Evolutionary conservation across 495 filamentous ascomycete genomes (phyloP).

Genomic region (Massariosphaeria phaeospora): DNA sequence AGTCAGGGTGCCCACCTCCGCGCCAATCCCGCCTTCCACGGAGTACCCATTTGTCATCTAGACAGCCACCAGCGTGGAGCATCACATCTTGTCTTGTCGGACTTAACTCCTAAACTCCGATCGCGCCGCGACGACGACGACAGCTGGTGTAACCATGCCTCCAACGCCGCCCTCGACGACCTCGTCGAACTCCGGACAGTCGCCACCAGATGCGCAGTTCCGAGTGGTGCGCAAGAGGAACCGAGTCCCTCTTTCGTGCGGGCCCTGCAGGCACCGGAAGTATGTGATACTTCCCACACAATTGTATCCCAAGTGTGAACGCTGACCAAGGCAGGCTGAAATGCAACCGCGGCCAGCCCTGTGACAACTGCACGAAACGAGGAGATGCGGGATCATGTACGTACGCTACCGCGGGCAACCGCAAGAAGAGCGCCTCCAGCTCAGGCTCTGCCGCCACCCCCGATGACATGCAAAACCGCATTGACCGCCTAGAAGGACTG

Average conservation of each 20-base stretch:
- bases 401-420: slow-evolving; percentile 73
- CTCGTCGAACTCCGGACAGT: slow-evolving; percentile 69
- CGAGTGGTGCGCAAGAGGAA: slow-evolving; percentile 92
- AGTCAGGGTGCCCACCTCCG: too few relatives aligned
- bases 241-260: slow-evolving; percentile 88
- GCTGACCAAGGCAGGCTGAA: slow-evolving; percentile 57
- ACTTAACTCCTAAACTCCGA: slow-evolving; percentile 32
- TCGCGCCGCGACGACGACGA: slow-evolving; percentile 11
- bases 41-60: too few relatives aligned
- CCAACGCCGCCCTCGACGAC: slow-evolving; percentile 88
- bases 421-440: slow-evolving; percentile 69
- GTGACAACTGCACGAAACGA: slow-evolving; percentile 92
- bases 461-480: slow-evolving; percentile 98
- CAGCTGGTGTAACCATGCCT: slow-evolving; percentile 54
- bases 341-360: slow-evolving; percentile 88
- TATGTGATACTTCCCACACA: slow-evolving; percentile 46
- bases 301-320: background rate
- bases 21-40: too few relatives aligned
- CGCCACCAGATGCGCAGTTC: slow-evolving; percentile 83
- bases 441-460: slow-evolving; percentile 57
- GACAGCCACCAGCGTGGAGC: too few relatives aligned
- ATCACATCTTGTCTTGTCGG: slow-evolving; percentile 10
- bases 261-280: slow-evolving; percentile 91
- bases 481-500: slow-evolving; percentile 91
- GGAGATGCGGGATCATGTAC: slow-evolving; percentile 79